Evolutionary conservation across 371 early-diverging fungal species (phyloP).

Genomic region (Saksenaea vasiformis): DNA sequence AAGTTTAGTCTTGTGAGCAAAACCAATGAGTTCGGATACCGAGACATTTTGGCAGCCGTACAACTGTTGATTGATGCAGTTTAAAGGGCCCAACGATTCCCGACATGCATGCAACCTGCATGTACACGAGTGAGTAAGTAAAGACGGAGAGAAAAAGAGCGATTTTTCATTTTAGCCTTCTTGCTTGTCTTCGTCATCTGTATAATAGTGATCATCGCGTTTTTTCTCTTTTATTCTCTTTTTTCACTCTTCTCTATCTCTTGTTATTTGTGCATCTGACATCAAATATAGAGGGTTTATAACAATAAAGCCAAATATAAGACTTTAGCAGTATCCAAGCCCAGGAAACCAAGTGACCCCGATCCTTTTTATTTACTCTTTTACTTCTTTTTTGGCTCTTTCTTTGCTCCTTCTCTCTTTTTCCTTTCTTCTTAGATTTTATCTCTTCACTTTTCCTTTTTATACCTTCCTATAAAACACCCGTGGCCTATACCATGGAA

Average conservation of each 20-base stretch:
- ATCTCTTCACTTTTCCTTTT: neutral
- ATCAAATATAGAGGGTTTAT: neutral
- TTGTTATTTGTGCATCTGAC: neutral
- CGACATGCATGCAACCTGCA: constrained; percentile 4
- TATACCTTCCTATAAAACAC: neutral
- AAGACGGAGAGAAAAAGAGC: neutral
- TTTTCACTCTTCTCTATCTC: neutral
- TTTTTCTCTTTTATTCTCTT: neutral
- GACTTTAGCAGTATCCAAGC: neutral
- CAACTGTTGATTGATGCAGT: neutral
- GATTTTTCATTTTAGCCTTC: neutral
- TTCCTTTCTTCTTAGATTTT: neutral
- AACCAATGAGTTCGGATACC: neutral
- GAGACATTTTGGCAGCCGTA: neutral
- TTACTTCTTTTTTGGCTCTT: neutral
- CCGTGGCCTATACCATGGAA: constrained; percentile 8
- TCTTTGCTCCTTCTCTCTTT: constrained; percentile 3
- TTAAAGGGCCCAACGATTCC: constrained; percentile 1
- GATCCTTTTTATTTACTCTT: neutral
- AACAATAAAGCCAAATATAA: neutral
- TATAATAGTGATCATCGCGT: neutral
- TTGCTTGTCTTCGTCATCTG: neutral
- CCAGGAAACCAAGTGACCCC: constrained; percentile 5
- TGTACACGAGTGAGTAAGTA: neutral
- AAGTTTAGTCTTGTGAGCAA: no score